Percentiles rank a stretch among this genome's conserved stretches.
These are phyloP conservation scores for Lecanicillium sp. DNA, from an alignment of 2,329 filamentous ascomycete genomes.

Conservation along the genomic window DNA sequence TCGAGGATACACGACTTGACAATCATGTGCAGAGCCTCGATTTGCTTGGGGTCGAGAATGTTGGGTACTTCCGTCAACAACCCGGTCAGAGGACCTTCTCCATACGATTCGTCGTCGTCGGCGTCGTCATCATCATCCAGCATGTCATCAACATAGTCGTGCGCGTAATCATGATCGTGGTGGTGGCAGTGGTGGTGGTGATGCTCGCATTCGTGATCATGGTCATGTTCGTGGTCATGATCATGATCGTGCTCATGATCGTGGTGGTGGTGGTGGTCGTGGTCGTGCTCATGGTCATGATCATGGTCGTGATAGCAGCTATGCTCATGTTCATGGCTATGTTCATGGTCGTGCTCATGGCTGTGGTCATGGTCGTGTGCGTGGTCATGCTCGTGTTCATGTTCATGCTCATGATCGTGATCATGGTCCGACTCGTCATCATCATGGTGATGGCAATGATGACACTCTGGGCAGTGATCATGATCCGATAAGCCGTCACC, in stretches of 20 bases:
- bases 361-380: constrained; percentile 10
- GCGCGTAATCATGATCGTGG: constrained; percentile 25
- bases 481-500: constrained; percentile 29
- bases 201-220: constrained; percentile 24
- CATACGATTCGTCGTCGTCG: constrained; percentile 72
- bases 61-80: constrained; percentile 89
- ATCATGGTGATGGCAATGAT: constrained; percentile 14
- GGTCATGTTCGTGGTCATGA: constrained; percentile 15
- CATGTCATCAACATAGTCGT: constrained; percentile 45
- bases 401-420: constrained; percentile 37
- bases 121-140: constrained; percentile 62
- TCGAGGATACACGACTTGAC: constrained; percentile 92
- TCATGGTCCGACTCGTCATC: constrained; percentile 43
- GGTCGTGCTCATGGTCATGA: constrained; percentile 13
- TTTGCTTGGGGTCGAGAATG: constrained; percentile 88
- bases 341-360: constrained; percentile 12
- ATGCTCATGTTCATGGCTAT: constrained; percentile 21
- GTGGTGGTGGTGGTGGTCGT: constrained; percentile 22
- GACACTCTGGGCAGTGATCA: constrained; percentile 18
- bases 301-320: constrained; percentile 21
- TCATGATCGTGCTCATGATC: constrained; percentile 19
- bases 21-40: constrained; percentile 94
- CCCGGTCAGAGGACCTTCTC: constrained; percentile 71
- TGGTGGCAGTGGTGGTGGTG: constrained; percentile 12
- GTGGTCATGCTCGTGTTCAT: constrained; percentile 18